Conservation (phyloP, 768 basidiomycete species). For the Tubosaeta sp. region DNA sequence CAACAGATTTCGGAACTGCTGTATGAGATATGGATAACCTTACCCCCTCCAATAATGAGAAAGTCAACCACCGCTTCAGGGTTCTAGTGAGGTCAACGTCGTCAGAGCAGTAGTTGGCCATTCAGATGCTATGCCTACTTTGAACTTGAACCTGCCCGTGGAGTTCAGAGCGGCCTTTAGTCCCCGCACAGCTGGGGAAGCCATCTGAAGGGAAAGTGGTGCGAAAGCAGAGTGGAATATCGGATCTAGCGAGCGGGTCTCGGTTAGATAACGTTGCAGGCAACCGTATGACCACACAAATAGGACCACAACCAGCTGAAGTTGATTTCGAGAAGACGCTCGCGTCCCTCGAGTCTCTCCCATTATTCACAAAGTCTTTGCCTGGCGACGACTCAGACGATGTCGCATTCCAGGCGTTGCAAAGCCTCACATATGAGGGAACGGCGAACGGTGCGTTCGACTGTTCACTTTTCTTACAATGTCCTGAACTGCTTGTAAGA, state of each 20-base stretch:
- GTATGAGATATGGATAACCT: not conserved
- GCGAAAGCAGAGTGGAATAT: not conserved
- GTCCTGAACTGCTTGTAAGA: constrained; percentile 43
- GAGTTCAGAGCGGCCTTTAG: constrained; percentile 60
- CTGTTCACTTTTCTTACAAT: not conserved
- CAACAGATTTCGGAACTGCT: not conserved
- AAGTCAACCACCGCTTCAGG: constrained; percentile 78
- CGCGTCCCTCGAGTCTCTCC: constrained; percentile 56
- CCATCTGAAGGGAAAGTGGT: constrained; percentile 13
- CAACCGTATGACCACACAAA: constrained; percentile 16
- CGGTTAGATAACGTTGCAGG: constrained; percentile 6
- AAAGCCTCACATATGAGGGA: constrained; percentile 83
- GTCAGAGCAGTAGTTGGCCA: not conserved
- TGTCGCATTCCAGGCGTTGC: constrained; percentile 71
- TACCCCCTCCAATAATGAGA: constrained; percentile 85
- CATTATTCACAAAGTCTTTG: constrained; percentile 90
- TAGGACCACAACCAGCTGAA: constrained; percentile 23
- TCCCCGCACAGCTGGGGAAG: constrained; percentile 40
- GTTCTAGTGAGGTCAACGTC: constrained; percentile 30
- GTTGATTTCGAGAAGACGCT: constrained; percentile 34
- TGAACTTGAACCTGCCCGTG: constrained; percentile 54
- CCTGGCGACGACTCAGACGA: constrained; percentile 65
- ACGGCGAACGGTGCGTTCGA: constrained; percentile 81
- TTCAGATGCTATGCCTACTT: constrained; percentile 35
- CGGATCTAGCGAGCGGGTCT: not conserved